Base-by-base conservation (phyloP, 768 basidiomycete genomes). In the Lentinula guzmanii region DNA sequence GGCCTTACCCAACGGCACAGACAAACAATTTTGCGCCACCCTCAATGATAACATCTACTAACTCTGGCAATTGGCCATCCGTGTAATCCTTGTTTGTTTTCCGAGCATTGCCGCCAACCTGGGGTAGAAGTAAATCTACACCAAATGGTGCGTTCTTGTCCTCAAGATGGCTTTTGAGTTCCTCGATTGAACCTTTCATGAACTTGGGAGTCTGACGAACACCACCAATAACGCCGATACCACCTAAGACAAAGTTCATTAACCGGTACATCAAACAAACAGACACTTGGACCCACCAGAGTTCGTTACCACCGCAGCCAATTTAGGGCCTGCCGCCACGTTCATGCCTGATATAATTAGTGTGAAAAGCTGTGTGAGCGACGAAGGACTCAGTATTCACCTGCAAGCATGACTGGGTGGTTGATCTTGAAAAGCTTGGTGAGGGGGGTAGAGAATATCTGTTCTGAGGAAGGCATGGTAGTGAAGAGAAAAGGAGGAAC, bases 251-350 rank as follows among this genome's bases (percentile, higher is more conserved):
- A 56, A 24, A 16, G n/a, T 48, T 31, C 42, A 13, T 58, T 61
- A 7, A 56, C 45, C 15, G 16, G 18, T 28, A 24, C 15, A 28
- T 51, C 18, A 31, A n/a, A 15, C 16, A 53, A 24, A 37, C 16
- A 53, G 18, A 37, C n/a, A 3, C 10, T 31, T 2, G 6, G 41
- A 63, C 71, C 48, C 63, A 79, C 89, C 93, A 21, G 93, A 84
- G 68, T 95, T 95, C n/a, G 91, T 91, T n/a, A 95, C 91, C 1
- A 90, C 85, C 21, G 92, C 93, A 18, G 93, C 93, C 7, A 95
- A 76, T 72, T 80, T 88, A 10, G 92, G 90, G 5, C 91, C 91
- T 52, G 92, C 90, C 56, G 91, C 92, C 35, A 93, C 86, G 69
- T 91, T 92, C 91, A 93, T 93, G 60, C 88, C 82, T 75, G 43